Base-by-base conservation (phyloP, 1,284 basidiomycete species). In the Ganoderma meredithae region DNA sequence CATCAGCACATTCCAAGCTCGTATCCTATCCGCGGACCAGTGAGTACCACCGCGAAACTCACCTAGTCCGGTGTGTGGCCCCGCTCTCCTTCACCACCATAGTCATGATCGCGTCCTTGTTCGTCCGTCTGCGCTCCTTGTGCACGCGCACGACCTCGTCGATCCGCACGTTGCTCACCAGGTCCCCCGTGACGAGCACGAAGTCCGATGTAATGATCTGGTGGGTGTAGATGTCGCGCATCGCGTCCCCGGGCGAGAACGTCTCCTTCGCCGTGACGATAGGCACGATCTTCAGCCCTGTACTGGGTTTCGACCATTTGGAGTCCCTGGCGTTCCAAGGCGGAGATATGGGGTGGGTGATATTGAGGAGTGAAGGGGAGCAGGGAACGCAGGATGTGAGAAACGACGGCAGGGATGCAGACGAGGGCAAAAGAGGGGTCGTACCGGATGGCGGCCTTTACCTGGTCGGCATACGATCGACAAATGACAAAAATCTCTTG, bases 61-160 rank as follows among this genome's bases (percentile, higher is more conserved):
- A 93, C 93, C 91, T 88, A 62, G 92, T 93, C 61, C 92, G 83
- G 81, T 94, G 93, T 67, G 79, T 80, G 15, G 84, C 83, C 19
- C 93, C 92, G 74, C 89, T 88, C 80, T 93, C 90, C 80, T 94
- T 94, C 68, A 96, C 93, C 15, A 96, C 94, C 84, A 96, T 93
- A 41, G 96, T 98, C 97, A 98, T 98, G 78, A 98, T 97, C 65
- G 93, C 90, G 77, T 98, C 94, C 83, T 96, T 95, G 81, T 97
- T 95, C 66, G 84, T 86, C 79, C 92, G 92, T 69, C 95, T 86
- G 41, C 97, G 86, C 79, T 94, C 93, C 84, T 94, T 96, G 84
- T 98, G 96, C 68, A 90, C 90, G 58, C 91, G 86, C 59, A 99
- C 94, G 69, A 97, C 94, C 74, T 95, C 90, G 75, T 94, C 92